These are phyloP conservation scores for Vinca major DNA, from an alignment of 305 asterid species.

Conservation along the genomic window DNA sequence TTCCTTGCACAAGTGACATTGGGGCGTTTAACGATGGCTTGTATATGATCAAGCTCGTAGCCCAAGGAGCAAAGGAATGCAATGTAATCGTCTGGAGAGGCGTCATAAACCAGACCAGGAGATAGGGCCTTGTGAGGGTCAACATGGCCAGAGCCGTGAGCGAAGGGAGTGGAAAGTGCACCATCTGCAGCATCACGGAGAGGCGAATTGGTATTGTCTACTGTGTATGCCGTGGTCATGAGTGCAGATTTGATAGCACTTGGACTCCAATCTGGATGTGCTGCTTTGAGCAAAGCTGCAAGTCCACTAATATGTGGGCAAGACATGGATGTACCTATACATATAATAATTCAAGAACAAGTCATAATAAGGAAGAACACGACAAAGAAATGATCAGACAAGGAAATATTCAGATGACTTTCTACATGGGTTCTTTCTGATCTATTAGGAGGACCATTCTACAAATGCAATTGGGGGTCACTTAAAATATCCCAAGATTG, in stretches of 20 bases:
- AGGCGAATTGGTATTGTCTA: slow-evolving; percentile 53
- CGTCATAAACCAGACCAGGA: slow-evolving; percentile 76
- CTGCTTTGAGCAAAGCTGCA: slow-evolving; percentile 39
- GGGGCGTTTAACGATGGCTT: slow-evolving; percentile 34
- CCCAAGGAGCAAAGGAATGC: slow-evolving; percentile 72
- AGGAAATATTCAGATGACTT: not conserved
- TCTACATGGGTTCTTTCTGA: not conserved
- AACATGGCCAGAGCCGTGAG: slow-evolving; percentile 77
- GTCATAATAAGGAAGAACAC: not conserved
- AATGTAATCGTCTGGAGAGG: slow-evolving; percentile 47
- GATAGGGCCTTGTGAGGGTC: slow-evolving; percentile 72
- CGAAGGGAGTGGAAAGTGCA: slow-evolving; percentile 51
- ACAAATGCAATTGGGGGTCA: not conserved
- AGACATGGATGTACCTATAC: slow-evolving; percentile 41
- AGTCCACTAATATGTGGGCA: slow-evolving; percentile 45
- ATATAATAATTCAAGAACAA: not conserved
- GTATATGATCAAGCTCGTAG: slow-evolving; percentile 39
- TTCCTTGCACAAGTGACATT: slow-evolving; percentile 49
- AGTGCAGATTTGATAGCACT: slow-evolving; percentile 42
- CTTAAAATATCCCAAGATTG: not conserved
- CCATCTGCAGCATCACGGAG: slow-evolving; percentile 56
- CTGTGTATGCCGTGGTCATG: slow-evolving; percentile 39
- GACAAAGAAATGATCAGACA: not conserved
- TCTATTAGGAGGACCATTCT: not conserved
- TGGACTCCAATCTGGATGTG: slow-evolving; percentile 42